Conservation (phyloP, 306 rosid species). For the Spatholobus suberectus region DNA sequence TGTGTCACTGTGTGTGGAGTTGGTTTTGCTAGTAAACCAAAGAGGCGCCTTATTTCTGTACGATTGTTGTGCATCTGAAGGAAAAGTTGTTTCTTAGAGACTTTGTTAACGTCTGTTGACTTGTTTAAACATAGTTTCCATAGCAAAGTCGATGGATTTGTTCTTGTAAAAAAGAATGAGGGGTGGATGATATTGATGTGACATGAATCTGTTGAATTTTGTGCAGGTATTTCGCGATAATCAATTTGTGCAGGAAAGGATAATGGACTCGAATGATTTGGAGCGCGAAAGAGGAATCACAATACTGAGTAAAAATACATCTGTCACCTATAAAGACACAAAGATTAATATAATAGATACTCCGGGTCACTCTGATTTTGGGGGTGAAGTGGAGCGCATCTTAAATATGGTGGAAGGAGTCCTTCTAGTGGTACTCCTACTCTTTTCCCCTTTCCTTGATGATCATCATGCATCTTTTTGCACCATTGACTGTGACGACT, state of each 20-base stretch:
- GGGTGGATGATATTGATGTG: conserved; percentile 27
- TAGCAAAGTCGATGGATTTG: neutral
- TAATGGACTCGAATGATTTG: conserved; percentile 97
- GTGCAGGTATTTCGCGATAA: conserved; percentile 95
- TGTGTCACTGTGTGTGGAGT: neutral
- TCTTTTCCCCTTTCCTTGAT: conserved; percentile 24
- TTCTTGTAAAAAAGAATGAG: conserved; percentile 22
- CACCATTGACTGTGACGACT: conserved; percentile 10
- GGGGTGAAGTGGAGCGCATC: conserved; percentile 98
- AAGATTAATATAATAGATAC: conserved; percentile 96
- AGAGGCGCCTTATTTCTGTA: neutral
- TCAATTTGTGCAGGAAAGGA: conserved; percentile 92
- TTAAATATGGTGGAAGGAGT: conserved; percentile 99
- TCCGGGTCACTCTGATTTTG: conserved; percentile 99
- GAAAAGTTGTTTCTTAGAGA: neutral
- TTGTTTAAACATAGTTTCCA: neutral
- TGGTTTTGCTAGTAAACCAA: neutral
- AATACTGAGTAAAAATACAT: conserved; percentile 93
- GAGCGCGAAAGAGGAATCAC: conserved; percentile 99
- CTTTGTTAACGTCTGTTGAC: neutral
- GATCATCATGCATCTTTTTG: conserved; percentile 32
- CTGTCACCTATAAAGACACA: conserved; percentile 81
- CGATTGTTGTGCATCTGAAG: neutral
- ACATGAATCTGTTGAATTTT: conserved; percentile 33
- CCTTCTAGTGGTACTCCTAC: conserved; percentile 83